phyloP scores from a whole-genome alignment of 768 basidiomycete species.

The Kwoniella sp. region DNA sequence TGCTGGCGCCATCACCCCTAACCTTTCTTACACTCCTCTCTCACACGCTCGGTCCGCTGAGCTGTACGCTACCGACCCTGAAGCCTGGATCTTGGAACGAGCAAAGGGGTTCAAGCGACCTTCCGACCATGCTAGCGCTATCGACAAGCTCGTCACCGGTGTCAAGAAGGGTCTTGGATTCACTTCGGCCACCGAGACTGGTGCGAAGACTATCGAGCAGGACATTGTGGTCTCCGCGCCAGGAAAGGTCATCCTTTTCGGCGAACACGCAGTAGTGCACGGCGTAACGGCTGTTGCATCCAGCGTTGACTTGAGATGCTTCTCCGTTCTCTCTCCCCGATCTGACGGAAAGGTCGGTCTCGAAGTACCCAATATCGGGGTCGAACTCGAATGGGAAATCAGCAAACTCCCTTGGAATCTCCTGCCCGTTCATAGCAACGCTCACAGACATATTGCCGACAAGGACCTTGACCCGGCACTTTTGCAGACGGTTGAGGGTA shows the following conservation, averaged over 20 bases:
- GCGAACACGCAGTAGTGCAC: conserved; percentile 97
- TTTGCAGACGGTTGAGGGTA: conserved; percentile 68
- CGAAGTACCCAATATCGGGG: conserved; percentile 74
- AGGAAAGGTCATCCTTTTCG: conserved; percentile 96
- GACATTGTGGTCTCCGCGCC: conserved; percentile 81
- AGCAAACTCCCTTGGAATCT: conserved; percentile 56
- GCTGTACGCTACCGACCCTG: conserved; percentile 39
- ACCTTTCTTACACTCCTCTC: conserved; percentile 36
- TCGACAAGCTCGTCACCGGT: conserved; percentile 44
- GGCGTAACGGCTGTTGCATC: conserved; percentile 95
- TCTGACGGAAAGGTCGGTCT: conserved; percentile 73
- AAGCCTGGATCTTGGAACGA: conserved; percentile 51
- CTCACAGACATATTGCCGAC: conserved; percentile 57
- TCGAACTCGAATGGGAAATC: conserved; percentile 76
- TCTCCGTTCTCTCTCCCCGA: conserved; percentile 76
- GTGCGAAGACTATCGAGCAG: conserved; percentile 33
- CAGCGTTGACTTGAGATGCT: conserved; percentile 92
- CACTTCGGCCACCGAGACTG: conserved; percentile 3
- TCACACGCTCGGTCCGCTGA: conserved; percentile 30
- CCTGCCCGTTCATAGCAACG: conserved; percentile 57
- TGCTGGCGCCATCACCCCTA: conserved; percentile 74
- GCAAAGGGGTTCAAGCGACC: conserved; percentile 50
- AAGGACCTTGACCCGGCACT: conserved; percentile 73
- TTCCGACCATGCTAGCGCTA: conserved; percentile 15
- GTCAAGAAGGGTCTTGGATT: conserved; percentile 43